Base-by-base conservation (phyloP, 495 filamentous ascomycete genomes). In the Pseudoneurospora amorphoporcata region DNA sequence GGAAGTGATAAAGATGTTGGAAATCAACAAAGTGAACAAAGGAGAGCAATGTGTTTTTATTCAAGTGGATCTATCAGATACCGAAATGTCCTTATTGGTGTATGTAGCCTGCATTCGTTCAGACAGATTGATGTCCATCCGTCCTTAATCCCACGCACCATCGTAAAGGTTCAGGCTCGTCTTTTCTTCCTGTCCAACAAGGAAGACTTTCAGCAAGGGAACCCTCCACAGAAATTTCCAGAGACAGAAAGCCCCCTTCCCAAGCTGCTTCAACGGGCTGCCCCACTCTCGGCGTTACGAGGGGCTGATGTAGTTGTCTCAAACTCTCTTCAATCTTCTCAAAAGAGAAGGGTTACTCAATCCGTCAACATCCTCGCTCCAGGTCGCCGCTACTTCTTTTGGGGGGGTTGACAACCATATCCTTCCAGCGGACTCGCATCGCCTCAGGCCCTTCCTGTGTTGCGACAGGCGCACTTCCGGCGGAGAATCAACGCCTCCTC, bases 271-370 rank as follows among this genome's bases (percentile, higher is more conserved):
- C 71, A 41, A 45, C 61, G 65, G 71, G 70, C 68, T 76, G 75
- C 73, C 75, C 75, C 40, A 76, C 75, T 71, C 73, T 76, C 75
- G 75, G 75, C 75, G 73, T 75, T 76, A 72, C 68, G 75, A 74
- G 70, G 75, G 75, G 73, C 75, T 75, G 74, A 72, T 47, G 35
- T 68, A 42, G 17, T 68, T 61, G 68, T 72, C 72, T 68, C 69
- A 53, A 71, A 71, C 58, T 69, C 68, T 37, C 37, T 70, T 70
- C 72, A 39, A 38, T 69, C 65, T 68, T 37, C 38, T 45, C 6
- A 40, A 40, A 61, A 61, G 23, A 61, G 47, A 61, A 61, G 29
- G 29, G 53, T 40, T 61, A 61, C 53, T 61, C 53, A 68, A 69
- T 45, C 68, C 38, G 39, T 35, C 41, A 23, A 38, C 73, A 53